These are phyloP conservation scores for Zhuliangozyma parablackwelliae DNA, from an alignment of 1,139 yeast genomes.

Conservation along the genomic window DNA sequence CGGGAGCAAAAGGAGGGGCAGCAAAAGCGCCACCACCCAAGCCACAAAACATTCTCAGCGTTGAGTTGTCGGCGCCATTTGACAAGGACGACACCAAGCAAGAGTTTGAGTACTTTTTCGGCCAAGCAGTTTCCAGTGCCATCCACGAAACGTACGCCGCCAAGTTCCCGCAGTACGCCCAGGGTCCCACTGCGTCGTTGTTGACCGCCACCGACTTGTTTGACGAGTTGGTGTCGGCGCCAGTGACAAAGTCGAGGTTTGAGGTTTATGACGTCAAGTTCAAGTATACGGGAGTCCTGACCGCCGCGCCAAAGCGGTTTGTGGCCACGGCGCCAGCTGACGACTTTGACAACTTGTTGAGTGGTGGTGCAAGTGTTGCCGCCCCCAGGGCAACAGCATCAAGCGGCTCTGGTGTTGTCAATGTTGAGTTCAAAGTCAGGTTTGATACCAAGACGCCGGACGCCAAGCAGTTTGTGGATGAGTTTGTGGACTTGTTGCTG, in stretches of 20 bases:
- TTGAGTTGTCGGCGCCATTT: slow-evolving; percentile 24
- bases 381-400: slow-evolving; percentile 3
- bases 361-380: slow-evolving; percentile 8
- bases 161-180: slow-evolving; percentile 40
- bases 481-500: slow-evolving; percentile 29
- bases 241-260: slow-evolving; percentile 57
- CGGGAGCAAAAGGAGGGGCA: neutral
- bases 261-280: slow-evolving; percentile 33
- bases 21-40: slow-evolving; percentile 15
- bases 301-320: neutral
- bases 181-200: slow-evolving; percentile 36
- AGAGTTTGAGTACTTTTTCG: slow-evolving; percentile 28
- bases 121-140: slow-evolving; percentile 28
- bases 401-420: slow-evolving; percentile 18
- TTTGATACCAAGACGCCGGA: slow-evolving; percentile 31
- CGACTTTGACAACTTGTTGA: slow-evolving; percentile 42
- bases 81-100: slow-evolving; percentile 22
- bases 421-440: slow-evolving; percentile 46
- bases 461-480: slow-evolving; percentile 31
- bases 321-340: slow-evolving; percentile 9
- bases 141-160: slow-evolving; percentile 36
- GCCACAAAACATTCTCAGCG: slow-evolving; percentile 26
- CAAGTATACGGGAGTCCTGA: slow-evolving; percentile 5
- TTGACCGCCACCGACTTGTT: slow-evolving; percentile 40
- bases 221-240: slow-evolving; percentile 59